Base-by-base conservation (phyloP, 2,329 filamentous ascomycete genomes). In the Cladosporium halotolerans region DNA sequence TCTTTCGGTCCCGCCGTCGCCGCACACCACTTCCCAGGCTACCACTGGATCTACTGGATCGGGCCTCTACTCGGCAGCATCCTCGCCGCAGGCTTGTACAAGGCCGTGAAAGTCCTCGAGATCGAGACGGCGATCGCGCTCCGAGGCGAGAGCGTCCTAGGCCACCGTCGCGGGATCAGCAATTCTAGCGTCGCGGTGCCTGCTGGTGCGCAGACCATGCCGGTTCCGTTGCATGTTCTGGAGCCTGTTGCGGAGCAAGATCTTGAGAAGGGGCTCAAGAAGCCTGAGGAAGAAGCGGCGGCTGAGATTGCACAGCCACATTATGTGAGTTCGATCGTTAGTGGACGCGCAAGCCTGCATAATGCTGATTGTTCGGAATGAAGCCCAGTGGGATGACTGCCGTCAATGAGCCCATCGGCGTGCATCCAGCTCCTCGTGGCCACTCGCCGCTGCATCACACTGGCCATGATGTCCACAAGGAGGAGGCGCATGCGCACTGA, bases 1-100 rank as follows among this genome's bases (percentile, higher is more conserved):
- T 62, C 61, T 13, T 68, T 69, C 41, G 67, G 60, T 13, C 50
- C 52, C 31, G 61, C 60, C 3, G 57, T 63, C 6, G 42, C 46
- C 9, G 28, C 41, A 13, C 52, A 49, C 28, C 52, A 54, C 18
- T 59, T 57, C 43, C 55, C 56, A 16, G 43, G 46, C 33, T 58
- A 56, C 33, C 57, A 58, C 41, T 59, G 57, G 57, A 59, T 58
- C 41, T 59, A 59, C 56, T 59, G 57, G 57, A 31, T 58, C 19
- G 57, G 52, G 10, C 57, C 57, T 9, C 11, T 58, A 4, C 33
- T 57, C 10, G 57, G 57, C 33, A 45, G 55, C n/a, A 28, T 58
- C 13, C 45, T 57, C 16, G 57, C 57, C 3, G 57, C 48, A 9
- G 28, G 43, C 10, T 54, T 58, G 23, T 56, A 55, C 52, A 57